These are phyloP conservation scores for Lecanicillium sp. DNA, from an alignment of 2,329 filamentous ascomycete species.

Conservation along the genomic window DNA sequence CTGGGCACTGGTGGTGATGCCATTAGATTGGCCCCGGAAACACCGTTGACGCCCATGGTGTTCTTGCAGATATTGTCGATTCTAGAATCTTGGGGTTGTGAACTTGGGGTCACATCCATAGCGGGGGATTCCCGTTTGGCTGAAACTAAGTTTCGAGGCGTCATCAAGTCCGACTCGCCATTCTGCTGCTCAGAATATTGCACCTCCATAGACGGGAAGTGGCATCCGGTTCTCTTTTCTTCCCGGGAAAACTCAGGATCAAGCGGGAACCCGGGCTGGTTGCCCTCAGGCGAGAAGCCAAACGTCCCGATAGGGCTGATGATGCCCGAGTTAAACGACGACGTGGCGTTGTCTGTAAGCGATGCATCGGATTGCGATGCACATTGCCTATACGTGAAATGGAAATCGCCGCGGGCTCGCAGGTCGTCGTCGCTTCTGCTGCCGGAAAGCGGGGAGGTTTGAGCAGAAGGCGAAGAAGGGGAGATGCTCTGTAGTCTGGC, in stretches of 20 bases:
- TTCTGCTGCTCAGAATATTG: constrained; percentile 45
- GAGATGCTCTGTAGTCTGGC: constrained; percentile 52
- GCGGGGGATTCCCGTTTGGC: constrained; percentile 1
- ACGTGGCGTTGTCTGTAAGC: constrained; percentile 31
- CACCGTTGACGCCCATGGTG: too few species aligned
- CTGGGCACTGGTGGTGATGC: constrained; percentile 57
- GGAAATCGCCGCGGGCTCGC: constrained; percentile 30
- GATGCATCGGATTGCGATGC: constrained; percentile 31
- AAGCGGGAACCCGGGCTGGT: constrained; percentile 55
- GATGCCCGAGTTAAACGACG: constrained; percentile 65
- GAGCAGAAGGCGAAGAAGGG: constrained; percentile 63
- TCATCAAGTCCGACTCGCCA: constrained; percentile 38
- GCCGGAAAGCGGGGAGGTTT: constrained; percentile 63
- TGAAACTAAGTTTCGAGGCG: constrained; percentile 41
- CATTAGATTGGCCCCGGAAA: not conserved
- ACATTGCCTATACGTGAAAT: constrained; percentile 28
- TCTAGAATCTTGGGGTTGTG: too few species aligned
- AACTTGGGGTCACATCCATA: too few species aligned
- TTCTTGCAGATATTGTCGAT: too few species aligned
- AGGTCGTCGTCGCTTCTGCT: constrained; percentile 64
- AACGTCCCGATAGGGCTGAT: constrained; percentile 72
- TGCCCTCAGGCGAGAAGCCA: constrained; percentile 68
- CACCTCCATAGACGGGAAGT: constrained; percentile 68
- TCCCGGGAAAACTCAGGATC: constrained; percentile 54
- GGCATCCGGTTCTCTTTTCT: constrained; percentile 69